Base-by-base conservation (phyloP, 257 asterid genomes). In the Fraxinus quadrangulata region DNA sequence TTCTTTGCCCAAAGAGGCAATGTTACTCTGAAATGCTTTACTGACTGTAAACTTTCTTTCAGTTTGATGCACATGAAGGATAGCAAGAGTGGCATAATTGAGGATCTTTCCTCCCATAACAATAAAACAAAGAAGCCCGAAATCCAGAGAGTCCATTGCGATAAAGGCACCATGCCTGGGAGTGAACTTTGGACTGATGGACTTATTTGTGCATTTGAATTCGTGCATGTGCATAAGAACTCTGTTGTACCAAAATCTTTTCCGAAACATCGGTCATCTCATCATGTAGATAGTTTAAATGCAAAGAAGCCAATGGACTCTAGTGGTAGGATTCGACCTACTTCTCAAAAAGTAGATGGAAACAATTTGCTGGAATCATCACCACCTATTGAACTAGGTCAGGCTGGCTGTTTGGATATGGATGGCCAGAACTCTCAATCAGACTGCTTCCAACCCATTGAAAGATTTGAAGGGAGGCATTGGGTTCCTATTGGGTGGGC, bases 401-500 rank as follows among this genome's bases (percentile, higher is more conserved):
- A 66, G 16, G 76, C 54, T 69, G 76, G 74, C 74, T 74, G 78
- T 61, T 69, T 73, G 40, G 82, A 71, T 74, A 54, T 80, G 80
- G 90, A 87, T 79, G 66, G 77, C 76, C 85, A 77, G 75, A 82
- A 81, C 82, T 69, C 79, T 65, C 82, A 77, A 19, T 72, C 72
- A 71, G 85, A 77, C 24, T 19, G 66, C 63, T 59, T 37, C 31
- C 82, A 78, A 75, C 54, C 81, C 11, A 2, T 21, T 69, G 91
- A 88, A 73, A 85, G 73, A 81, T 61, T 59, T 77, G 91, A 81
- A 74, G 88, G 94, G 75, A 90, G 87, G 76, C 86, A 66, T 49
- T 94, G 98, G 98, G 86, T 75, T 77, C 98, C 98, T 34, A 94
- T 94, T 75, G 98, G 98, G 56, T 94, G 98, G 97, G 74, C 88